Conservation (phyloP, 192 early-diverging fungal genomes). For the Coemansia biformis region DNA sequence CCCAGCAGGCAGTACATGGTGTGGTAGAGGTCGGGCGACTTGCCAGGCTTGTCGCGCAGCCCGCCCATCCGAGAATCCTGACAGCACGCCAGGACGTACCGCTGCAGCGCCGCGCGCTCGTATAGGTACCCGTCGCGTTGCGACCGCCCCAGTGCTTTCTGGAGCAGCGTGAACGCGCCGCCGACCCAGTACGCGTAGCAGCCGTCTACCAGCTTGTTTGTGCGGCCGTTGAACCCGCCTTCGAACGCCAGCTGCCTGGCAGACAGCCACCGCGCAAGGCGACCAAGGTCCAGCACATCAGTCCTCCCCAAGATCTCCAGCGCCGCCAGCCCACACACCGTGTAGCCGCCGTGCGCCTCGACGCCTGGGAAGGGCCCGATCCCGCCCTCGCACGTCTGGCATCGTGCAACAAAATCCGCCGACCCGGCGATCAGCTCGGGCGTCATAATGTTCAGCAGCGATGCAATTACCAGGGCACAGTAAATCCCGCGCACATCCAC, state of each 20-base stretch:
- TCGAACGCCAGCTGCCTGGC: slow-evolving; percentile 82
- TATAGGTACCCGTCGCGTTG: slow-evolving; percentile 41
- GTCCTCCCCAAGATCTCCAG: slow-evolving; percentile 67
- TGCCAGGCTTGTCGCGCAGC: slow-evolving; percentile 86
- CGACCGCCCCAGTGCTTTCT: slow-evolving; percentile 53
- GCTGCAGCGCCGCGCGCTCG: slow-evolving; percentile 64
- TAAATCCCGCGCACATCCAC: slow-evolving; percentile 86
- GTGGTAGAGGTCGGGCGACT: slow-evolving; percentile 90
- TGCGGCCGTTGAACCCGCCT: slow-evolving; percentile 92
- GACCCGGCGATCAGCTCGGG: slow-evolving; percentile 63
- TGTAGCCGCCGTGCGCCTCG: slow-evolving; percentile 96
- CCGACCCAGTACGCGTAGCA: slow-evolving; percentile 98
- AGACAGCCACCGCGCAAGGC: slow-evolving; percentile 65
- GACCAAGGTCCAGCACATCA: slow-evolving; percentile 58
- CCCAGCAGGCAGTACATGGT: slow-evolving; percentile 90
- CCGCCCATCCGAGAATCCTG: slow-evolving; percentile 68
- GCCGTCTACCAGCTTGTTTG: slow-evolving; percentile 97
- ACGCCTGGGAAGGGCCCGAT: slow-evolving; percentile 73
- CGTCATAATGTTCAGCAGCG: slow-evolving; percentile 78
- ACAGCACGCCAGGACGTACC: slow-evolving; percentile 85
- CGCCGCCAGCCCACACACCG: slow-evolving; percentile 87
- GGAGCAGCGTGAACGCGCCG: slow-evolving; percentile 64
- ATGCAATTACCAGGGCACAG: slow-evolving; percentile 75
- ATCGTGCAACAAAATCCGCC: slow-evolving; percentile 65
- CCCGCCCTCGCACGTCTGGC: slow-evolving; percentile 95